These are phyloP conservation scores for Escallonia herrerae DNA, from an alignment of 129 eudicot species.

Conservation along the genomic window DNA sequence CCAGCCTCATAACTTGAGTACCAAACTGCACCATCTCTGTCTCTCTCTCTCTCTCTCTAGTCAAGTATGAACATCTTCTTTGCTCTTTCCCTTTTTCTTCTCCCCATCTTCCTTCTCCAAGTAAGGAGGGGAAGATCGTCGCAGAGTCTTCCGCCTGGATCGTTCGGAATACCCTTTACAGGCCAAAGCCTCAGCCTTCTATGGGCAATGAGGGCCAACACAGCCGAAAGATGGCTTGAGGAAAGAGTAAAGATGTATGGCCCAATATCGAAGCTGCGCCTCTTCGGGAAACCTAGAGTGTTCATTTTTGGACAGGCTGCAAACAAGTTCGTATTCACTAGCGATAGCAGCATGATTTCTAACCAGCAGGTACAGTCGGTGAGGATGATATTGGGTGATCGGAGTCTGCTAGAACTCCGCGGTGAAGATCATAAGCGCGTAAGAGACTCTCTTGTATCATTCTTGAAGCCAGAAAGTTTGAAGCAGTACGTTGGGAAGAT, in stretches of 20 bases:
- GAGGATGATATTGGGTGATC: slow-evolving; percentile 26
- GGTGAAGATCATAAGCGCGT: slow-evolving; percentile 36
- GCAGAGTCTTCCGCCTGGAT: slow-evolving; percentile 25
- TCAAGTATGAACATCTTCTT: slow-evolving; percentile 13
- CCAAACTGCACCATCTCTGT: too few species aligned
- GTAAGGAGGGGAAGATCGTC: slow-evolving; percentile 6
- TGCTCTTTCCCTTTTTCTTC: slow-evolving; percentile 5
- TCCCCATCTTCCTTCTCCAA: slow-evolving; percentile 15
- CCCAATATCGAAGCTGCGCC: slow-evolving; percentile 27
- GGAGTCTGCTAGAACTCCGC: slow-evolving; percentile 21
- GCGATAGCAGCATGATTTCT: slow-evolving; percentile 15
- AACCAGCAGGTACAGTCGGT: slow-evolving; percentile 32
- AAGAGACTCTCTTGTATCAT: slow-evolving; percentile 27
- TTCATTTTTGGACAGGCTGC: slow-evolving; percentile 38
- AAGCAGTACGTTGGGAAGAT: slow-evolving; percentile 28
- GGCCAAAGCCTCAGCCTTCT: slow-evolving; percentile 34
- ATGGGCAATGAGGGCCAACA: slow-evolving; percentile 25
- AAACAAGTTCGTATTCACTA: slow-evolving; percentile 31
- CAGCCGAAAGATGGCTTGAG: slow-evolving; percentile 29
- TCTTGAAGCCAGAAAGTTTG: slow-evolving; percentile 39
- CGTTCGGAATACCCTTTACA: slow-evolving; percentile 29
- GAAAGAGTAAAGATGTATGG: slow-evolving; percentile 29
- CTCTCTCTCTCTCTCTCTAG: too few species aligned
- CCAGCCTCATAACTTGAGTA: too few species aligned
- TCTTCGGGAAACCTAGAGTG: slow-evolving; percentile 31